phyloP scores from a whole-genome alignment of 176 grass and related monocot species.

The Thalia dealbata region DNA sequence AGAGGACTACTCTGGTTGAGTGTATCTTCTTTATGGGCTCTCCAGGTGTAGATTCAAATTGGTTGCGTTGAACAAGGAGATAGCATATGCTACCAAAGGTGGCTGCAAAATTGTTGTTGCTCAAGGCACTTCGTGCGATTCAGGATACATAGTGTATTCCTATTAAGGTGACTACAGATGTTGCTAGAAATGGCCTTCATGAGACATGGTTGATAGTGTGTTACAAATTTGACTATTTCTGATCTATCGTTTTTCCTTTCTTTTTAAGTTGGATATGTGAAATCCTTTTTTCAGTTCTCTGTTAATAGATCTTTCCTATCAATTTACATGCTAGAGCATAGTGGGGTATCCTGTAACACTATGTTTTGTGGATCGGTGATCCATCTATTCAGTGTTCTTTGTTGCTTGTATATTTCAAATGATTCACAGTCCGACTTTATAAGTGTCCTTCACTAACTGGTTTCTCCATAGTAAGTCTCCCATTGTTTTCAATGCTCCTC shows the following conservation, averaged over 20 bases:
- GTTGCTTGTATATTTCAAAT: constrained; percentile 13
- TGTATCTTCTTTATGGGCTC: too few relatives aligned
- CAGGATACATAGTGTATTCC: constrained; percentile 26
- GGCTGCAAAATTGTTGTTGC: constrained; percentile 17
- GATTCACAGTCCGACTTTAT: too few relatives aligned
- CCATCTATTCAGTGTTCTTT: constrained; percentile 8
- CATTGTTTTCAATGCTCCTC: too few relatives aligned
- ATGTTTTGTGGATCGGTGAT: constrained; percentile 3
- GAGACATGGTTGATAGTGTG: constrained; percentile 29
- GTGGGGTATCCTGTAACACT: constrained; percentile 19
- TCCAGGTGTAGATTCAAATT: constrained; percentile 14
- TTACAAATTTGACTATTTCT: constrained; percentile 23
- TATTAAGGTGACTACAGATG: constrained; percentile 37
- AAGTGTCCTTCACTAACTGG: too few relatives aligned
- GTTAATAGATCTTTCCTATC: not conserved
- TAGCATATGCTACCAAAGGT: constrained; percentile 8
- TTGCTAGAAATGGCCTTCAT: constrained; percentile 23
- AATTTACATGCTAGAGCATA: not conserved
- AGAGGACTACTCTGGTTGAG: constrained; percentile 9
- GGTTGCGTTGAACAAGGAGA: constrained; percentile 13
- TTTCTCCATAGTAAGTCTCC: too few relatives aligned
- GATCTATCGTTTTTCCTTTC: not conserved
- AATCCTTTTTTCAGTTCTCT: not conserved
- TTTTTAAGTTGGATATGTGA: not conserved
- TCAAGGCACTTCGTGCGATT: constrained; percentile 29